Base-by-base conservation (phyloP, 257 asterid genomes). In the Cordia subcordata region DNA sequence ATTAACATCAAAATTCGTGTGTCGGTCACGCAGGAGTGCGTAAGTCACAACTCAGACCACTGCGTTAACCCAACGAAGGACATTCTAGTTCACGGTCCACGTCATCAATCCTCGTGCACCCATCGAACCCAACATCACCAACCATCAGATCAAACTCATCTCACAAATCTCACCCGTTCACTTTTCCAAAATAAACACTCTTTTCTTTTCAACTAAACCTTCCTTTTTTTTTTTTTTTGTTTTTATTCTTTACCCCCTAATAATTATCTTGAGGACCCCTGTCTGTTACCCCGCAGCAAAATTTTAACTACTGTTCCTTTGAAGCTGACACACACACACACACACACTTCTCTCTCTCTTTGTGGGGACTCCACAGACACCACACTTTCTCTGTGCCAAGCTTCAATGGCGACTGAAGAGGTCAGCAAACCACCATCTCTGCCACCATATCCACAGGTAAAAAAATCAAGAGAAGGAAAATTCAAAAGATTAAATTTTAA, bases 381-480 rank as follows among this genome's bases (percentile, higher is more conserved):
- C 55, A 12, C 55, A 3, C 56, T 51, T n/a, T 51, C 56, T 51
- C 21, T 9, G 8, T 18, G 13, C 55, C 17, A 50, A 16, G 53
- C 68, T 67, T 70, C 77, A 64, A 85, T 88, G 96, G 90, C 94
- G 60, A 79, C 87, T 62, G 80, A 81, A 58, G 85, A 74, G 68
- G 52, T 67, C 75, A 69, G 47, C 71, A 76, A 55, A 62, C 76
- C 77, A 66, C 73, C 93, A 60, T 67, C 87, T 9, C 80, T 74
- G 54, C 91, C 90, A 59, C 74, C 87, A 22, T 87, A 85, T 73
- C 92, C 92, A 15, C 85, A 85, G 92, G 96, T 88, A 53, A 55
- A 61, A 55, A 61, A 57, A 17, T 5, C 18, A 1, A 35, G 13
- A 11, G 19, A 10, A 19, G 19, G 14, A 18, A 27, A 21, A 32